Conservation (phyloP, 169 alveolate genomes). For the Plasmodium knowlesi region DNA sequence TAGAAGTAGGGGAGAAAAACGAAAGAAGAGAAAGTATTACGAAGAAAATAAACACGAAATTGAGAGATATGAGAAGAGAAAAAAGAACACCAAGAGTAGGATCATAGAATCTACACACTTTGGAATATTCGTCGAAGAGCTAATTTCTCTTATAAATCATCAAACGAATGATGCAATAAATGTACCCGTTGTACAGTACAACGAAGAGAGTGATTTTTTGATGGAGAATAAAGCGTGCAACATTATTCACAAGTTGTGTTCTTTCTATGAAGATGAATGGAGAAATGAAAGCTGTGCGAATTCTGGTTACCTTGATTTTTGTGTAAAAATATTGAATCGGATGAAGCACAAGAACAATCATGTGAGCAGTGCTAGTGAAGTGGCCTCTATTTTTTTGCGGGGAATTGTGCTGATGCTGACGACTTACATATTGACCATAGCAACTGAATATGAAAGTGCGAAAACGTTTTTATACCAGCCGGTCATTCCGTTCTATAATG, state of each 20-base stretch:
- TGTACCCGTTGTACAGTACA: conserved; percentile 36
- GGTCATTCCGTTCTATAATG: conserved; percentile 68
- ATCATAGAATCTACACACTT: conserved; percentile 66
- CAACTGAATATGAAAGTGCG: conserved; percentile 55
- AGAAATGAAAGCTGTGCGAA: neutral
- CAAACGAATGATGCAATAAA: conserved; percentile 67
- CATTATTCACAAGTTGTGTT: conserved; percentile 46
- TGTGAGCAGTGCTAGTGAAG: conserved; percentile 73
- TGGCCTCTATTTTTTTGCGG: conserved; percentile 71
- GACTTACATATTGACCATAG: conserved; percentile 56
- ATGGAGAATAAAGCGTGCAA: conserved; percentile 53
- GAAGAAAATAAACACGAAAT: conserved; percentile 67
- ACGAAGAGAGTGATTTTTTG: conserved; percentile 20
- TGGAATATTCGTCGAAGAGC: conserved; percentile 73
- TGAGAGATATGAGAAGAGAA: conserved; percentile 69
- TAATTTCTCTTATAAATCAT: conserved; percentile 40
- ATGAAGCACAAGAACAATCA: conserved; percentile 60
- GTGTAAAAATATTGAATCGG: conserved; percentile 42
- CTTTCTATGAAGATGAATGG: conserved; percentile 50
- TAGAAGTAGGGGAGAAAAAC: conserved; percentile 19
- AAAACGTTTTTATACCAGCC: conserved; percentile 70
- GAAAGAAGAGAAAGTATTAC: conserved; percentile 67
- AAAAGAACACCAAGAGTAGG: conserved; percentile 51
- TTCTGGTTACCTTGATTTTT: conserved; percentile 17
- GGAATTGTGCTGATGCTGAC: conserved; percentile 74